phyloP scores from a whole-genome alignment of 2,329 filamentous ascomycete species.

The Arachnopeziza araneosa region DNA sequence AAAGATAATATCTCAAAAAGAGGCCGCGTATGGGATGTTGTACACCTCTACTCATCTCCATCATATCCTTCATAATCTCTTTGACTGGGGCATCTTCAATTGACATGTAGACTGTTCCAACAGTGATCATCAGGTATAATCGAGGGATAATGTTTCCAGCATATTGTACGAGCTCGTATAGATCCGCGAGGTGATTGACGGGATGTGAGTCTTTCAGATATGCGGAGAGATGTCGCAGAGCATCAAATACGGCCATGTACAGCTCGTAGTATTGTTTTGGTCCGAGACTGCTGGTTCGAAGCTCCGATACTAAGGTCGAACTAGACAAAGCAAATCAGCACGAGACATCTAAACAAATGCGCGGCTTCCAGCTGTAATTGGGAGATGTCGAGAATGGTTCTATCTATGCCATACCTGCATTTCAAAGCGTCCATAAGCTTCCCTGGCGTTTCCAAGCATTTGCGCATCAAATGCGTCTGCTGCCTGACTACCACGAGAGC shows the following conservation, averaged over 20 bases:
- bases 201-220: conserved; percentile 97
- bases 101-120: conserved; percentile 98
- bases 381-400: neutral
- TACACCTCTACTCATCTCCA: conserved; percentile 99
- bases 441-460: conserved; percentile 91
- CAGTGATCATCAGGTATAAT: conserved; percentile 98
- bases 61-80: conserved; percentile 99
- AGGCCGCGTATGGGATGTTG: conserved; percentile 94
- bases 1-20: conserved; percentile 93
- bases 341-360: conserved; percentile 12
- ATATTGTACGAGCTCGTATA: conserved; percentile 97
- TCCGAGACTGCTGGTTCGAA: conserved; percentile 93
- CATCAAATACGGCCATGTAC: conserved; percentile 99
- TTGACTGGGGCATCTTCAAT: conserved; percentile 98
- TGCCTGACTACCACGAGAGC: conserved; percentile 93
- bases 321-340: conserved; percentile 43
- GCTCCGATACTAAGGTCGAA: conserved; percentile 95
- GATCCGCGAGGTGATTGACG: conserved; percentile 93
- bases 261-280: conserved; percentile 99
- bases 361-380: conserved; percentile 1
- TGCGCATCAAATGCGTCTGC: conserved; percentile 95
- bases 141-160: conserved; percentile 95
- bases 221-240: conserved; percentile 89
- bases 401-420: conserved; percentile 73
- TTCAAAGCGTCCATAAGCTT: conserved; percentile 99